A percentile compares a stretch with the other conserved stretches of the same genome.
phyloP scores from a whole-genome alignment of 192 early-diverging fungal species.

The Linderina pennispora region DNA sequence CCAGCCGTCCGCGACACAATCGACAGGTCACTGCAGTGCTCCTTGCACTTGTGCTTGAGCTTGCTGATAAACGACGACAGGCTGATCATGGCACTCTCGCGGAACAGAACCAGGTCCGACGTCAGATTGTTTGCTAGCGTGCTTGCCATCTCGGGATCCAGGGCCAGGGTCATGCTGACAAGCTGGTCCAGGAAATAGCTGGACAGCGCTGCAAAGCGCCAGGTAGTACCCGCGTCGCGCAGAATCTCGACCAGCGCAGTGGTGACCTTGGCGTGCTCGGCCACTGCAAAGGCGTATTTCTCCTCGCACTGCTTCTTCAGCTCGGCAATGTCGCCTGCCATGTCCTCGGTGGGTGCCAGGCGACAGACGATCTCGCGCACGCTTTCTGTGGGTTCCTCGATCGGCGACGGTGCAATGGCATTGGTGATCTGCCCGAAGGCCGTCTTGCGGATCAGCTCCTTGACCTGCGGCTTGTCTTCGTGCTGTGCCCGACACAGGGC shows the following conservation, averaged over 20 bases:
- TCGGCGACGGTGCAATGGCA: conserved; percentile 18
- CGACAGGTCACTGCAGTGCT: too few relatives aligned
- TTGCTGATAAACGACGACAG: conserved; percentile 57
- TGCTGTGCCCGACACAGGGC: conserved; percentile 43
- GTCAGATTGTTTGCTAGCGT: conserved; percentile 57
- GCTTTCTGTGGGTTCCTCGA: not conserved
- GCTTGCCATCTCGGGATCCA: conserved; percentile 49
- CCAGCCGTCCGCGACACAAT: conserved; percentile 3
- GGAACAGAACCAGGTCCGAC: conserved; percentile 68
- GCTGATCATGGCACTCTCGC: conserved; percentile 58
- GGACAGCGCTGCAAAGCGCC: conserved; percentile 78
- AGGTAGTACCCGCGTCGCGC: conserved; percentile 59
- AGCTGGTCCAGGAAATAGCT: conserved; percentile 74
- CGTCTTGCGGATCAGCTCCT: conserved; percentile 32
- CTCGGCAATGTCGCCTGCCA: conserved; percentile 1
- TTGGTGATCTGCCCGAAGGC: conserved; percentile 27
- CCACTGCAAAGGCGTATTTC: conserved; percentile 7
- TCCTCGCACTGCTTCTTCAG: conserved; percentile 3
- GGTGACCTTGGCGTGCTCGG: conserved; percentile 19
- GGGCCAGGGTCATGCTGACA: conserved; percentile 54
- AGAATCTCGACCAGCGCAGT: conserved; percentile 54
- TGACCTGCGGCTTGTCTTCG: conserved; percentile 44
- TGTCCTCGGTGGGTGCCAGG: not conserved
- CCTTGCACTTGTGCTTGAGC: conserved; percentile 59
- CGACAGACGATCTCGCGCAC: conserved; percentile 2